phyloP scores from a whole-genome alignment of 768 basidiomycete genomes.

The Gloeostereum incarnatum region DNA sequence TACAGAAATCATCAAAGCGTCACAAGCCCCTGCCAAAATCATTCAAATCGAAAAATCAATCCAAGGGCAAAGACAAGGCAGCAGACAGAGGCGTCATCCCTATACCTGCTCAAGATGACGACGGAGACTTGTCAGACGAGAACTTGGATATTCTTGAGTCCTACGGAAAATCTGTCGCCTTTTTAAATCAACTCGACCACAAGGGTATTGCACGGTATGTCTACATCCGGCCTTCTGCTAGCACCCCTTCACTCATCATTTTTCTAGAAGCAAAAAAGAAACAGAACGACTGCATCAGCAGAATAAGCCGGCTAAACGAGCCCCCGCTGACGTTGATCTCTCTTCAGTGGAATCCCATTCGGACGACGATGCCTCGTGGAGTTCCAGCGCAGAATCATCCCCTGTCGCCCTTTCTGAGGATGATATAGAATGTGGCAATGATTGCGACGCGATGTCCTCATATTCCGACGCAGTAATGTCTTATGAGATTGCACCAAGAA shows the following conservation, averaged over 20 bases:
- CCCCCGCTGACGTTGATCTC: conserved; percentile 43
- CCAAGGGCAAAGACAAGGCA: conserved; percentile 49
- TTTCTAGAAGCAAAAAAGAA: conserved; percentile 75
- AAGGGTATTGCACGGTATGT: conserved; percentile 74
- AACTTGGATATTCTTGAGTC: conserved; percentile 59
- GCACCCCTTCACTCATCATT: not conserved
- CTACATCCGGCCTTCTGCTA: not conserved
- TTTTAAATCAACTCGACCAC: conserved; percentile 65
- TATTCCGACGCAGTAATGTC: conserved; percentile 67
- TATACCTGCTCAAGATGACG: conserved; percentile 49
- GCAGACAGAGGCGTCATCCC: conserved; percentile 51
- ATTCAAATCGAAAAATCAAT: conserved; percentile 20
- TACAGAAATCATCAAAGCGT: conserved; percentile 38
- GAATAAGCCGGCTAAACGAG: conserved; percentile 42
- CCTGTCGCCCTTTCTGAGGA: conserved; percentile 17
- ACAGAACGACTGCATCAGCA: conserved; percentile 61
- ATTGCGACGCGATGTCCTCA: conserved; percentile 12
- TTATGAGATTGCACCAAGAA: conserved; percentile 60
- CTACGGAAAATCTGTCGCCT: conserved; percentile 53
- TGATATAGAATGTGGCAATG: conserved; percentile 26
- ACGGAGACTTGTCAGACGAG: conserved; percentile 55
- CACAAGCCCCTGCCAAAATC: conserved; percentile 37
- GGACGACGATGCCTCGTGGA: conserved; percentile 46
- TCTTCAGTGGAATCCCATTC: conserved; percentile 64
- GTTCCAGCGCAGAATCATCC: conserved; percentile 28